phyloP scores from a whole-genome alignment of 768 basidiomycete genomes.

The Tulasnella sp. region DNA sequence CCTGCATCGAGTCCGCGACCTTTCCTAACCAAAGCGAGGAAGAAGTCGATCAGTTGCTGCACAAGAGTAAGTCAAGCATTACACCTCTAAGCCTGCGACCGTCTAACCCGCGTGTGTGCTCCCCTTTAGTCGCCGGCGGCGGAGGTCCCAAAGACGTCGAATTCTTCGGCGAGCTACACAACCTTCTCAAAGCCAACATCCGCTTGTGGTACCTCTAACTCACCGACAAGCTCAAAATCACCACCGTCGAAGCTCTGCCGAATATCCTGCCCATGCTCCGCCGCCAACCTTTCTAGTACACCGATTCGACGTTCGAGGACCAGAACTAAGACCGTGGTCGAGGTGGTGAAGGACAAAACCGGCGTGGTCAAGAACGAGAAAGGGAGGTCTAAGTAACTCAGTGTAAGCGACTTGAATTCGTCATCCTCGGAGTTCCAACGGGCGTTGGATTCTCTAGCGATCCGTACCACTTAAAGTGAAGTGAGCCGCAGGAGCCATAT shows the following conservation, averaged over 20 bases:
- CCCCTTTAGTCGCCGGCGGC: constrained; percentile 68
- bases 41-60: constrained; percentile 83
- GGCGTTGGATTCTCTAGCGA: no score
- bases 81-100: background rate
- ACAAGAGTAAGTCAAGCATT: constrained; percentile 53
- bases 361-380: constrained; percentile 86
- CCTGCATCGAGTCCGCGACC: constrained; percentile 89
- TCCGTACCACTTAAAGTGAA: no score
- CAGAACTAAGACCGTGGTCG: constrained; percentile 99
- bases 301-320: constrained; percentile 92
- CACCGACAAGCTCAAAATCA: constrained; percentile 75
- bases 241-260: constrained; percentile 93
- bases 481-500: no score
- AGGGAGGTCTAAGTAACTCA: constrained; percentile 70
- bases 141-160: constrained; percentile 98
- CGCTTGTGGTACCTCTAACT: constrained; percentile 96
- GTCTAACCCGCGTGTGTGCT: background rate
- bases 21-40: constrained; percentile 82
- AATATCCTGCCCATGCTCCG: constrained; percentile 91
- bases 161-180: constrained; percentile 71
- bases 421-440: constrained; percentile 98
- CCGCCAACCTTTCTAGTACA: constrained; percentile 71
- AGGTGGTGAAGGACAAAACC: constrained; percentile 77
- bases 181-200: constrained; percentile 65
- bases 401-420: constrained; percentile 91